A percentile compares a stretch with the other conserved stretches of the same genome.
Conservation (phyloP, 2,329 filamentous ascomycete species). For the Aspergillus clavatus region DNA sequence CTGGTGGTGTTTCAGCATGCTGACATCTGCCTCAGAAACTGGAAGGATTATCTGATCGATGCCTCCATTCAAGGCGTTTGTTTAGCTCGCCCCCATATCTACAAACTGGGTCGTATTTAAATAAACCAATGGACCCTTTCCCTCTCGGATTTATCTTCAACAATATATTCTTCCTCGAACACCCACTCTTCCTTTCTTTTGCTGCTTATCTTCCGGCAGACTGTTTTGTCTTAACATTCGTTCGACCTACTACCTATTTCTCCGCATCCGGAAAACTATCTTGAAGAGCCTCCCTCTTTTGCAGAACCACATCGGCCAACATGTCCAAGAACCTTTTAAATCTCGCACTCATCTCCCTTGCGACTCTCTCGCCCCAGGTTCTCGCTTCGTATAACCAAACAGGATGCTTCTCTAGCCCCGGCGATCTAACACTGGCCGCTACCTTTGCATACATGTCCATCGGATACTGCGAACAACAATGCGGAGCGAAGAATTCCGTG, state of each 20-base stretch:
- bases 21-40: slow-evolving; percentile 13
- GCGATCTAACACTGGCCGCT: neutral
- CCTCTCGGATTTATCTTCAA: too few relatives aligned
- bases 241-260: neutral
- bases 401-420: slow-evolving; percentile 10
- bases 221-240: neutral
- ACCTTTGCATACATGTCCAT: slow-evolving; percentile 2
- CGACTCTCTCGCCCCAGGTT: neutral
- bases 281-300: neutral
- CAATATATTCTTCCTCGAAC: neutral
- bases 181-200: slow-evolving; percentile 1
- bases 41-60: slow-evolving; percentile 1
- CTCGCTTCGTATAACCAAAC: neutral
- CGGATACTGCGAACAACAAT: slow-evolving; percentile 2
- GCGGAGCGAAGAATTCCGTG: slow-evolving; percentile 12
- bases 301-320: neutral
- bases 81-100: too few relatives aligned
- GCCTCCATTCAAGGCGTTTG: too few relatives aligned
- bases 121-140: neutral
- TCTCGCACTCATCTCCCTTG: slow-evolving; percentile 7
- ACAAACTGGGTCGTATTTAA: neutral
- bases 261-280: neutral
- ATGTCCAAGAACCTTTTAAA: slow-evolving; percentile 2
- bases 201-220: neutral
- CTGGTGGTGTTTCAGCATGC: slow-evolving; percentile 14